phyloP scores from a whole-genome alignment of 176 grass and related monocot species.

The Musa acuminata region DNA sequence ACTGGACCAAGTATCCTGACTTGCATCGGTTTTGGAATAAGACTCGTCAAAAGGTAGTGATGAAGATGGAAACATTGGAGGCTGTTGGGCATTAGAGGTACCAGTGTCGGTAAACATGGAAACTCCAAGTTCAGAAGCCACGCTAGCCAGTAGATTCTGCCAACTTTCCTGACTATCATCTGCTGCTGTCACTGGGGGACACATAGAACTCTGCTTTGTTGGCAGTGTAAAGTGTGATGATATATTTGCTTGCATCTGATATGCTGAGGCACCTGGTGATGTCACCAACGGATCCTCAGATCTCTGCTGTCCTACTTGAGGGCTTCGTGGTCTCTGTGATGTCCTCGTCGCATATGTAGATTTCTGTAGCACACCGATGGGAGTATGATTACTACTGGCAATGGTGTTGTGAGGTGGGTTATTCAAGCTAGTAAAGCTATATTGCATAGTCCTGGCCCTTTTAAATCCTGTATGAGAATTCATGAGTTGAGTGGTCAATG shows the following conservation, averaged over 20 bases:
- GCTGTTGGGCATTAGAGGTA: slow-evolving; percentile 17
- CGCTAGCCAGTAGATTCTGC: slow-evolving; percentile 55
- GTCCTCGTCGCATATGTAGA: background rate
- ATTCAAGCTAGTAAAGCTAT: background rate
- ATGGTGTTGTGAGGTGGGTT: background rate
- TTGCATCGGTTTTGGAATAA: background rate
- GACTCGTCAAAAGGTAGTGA: background rate
- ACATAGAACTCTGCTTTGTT: slow-evolving; percentile 25
- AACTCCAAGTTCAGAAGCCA: slow-evolving; percentile 52
- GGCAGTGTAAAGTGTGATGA: slow-evolving; percentile 22
- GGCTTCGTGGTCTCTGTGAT: background rate
- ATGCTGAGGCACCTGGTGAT: slow-evolving; percentile 14
- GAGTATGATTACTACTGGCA: background rate
- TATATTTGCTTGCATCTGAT: slow-evolving; percentile 19
- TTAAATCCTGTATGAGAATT: slow-evolving; percentile 11
- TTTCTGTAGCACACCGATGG: background rate
- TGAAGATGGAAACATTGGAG: slow-evolving; percentile 8
- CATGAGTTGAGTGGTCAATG: slow-evolving; percentile 14
- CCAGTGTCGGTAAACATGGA: slow-evolving; percentile 12
- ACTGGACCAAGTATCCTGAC: background rate
- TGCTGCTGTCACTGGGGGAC: slow-evolving; percentile 11
- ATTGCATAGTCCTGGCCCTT: background rate
- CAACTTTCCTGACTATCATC: slow-evolving; percentile 65
- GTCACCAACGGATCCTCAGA: slow-evolving; percentile 22
- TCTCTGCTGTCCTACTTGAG: background rate